Base-by-base conservation (phyloP, 306 rosid species). In the Quillaja saponaria region DNA sequence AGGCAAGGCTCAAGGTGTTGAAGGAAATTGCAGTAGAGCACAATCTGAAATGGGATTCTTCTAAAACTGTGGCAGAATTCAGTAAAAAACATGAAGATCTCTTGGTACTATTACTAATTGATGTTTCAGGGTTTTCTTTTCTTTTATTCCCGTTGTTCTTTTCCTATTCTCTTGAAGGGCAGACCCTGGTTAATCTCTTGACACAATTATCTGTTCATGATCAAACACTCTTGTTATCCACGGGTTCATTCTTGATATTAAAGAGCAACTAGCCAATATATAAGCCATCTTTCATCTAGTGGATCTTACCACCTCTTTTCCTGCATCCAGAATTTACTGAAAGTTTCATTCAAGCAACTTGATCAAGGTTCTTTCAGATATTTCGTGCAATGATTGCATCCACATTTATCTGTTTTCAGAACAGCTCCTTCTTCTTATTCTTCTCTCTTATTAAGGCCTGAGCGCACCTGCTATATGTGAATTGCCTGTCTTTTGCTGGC, bases 41-140 rank as follows among this genome's bases (percentile, higher is more conserved):
- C 76, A 82, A 84, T 55, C 21, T 86, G 63, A n/a, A 76, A 49
- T 92, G 99, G 99, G 91, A 92, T 76, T 89, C 90, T 74, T 81
- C 96, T 4, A 64, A 71, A 65, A 75, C 95, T 33, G 96, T 82
- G 71, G 85, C 86, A 20, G 96, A 92, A 58, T 80, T 89, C 67
- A 74, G 83, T 68, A 89, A 78, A 80, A 84, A 76, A 55, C 97
- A 92, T 52, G 99, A 92, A 73, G 99, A 92, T 87, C 82, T 92
- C 61, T 89, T 92, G 99, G 99, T 92, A 88, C 48, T 19, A 55
- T 66, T 51, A 13, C 76, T 47, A 2, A 46, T 53, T 59, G 16
- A 52, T 64, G 6, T 51, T 49, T 44, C n/a, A 31, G 51, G 45
- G 53, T 41, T 25, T 25, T 25, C 4, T 1, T 25, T 25, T n/a